Conservation (phyloP, 1,284 basidiomycete genomes). For the Xerocomus amazonicus region DNA sequence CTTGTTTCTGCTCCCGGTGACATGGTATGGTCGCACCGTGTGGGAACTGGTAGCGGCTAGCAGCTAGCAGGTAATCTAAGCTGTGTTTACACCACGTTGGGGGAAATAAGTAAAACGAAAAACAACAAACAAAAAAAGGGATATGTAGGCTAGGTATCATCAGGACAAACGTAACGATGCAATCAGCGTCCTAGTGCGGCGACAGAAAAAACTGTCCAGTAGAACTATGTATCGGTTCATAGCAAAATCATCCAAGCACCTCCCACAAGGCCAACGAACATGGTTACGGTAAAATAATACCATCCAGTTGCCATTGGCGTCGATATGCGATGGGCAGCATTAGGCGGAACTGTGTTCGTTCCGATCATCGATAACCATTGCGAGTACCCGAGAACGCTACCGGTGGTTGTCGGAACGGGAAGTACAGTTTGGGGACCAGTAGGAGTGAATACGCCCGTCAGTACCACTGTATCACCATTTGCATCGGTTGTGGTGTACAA, state of each 20-base stretch:
- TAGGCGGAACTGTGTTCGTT: constrained; percentile 36
- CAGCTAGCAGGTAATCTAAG: too few relatives aligned
- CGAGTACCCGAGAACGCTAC: constrained; percentile 53
- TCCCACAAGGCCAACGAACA: constrained; percentile 31
- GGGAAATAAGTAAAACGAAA: neutral
- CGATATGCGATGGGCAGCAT: constrained; percentile 22
- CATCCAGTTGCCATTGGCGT: constrained; percentile 26
- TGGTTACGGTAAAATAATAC: constrained; percentile 29
- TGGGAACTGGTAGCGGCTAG: neutral
- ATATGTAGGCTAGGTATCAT: constrained; percentile 6
- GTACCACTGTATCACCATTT: constrained; percentile 43
- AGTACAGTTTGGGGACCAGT: constrained; percentile 43
- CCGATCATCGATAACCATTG: constrained; percentile 48
- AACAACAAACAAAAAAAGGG: neutral
- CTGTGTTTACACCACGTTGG: neutral
- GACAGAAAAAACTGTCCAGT: constrained; percentile 9
- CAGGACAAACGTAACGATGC: neutral
- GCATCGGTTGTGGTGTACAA: constrained; percentile 60
- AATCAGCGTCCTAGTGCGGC: constrained; percentile 1
- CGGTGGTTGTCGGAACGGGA: constrained; percentile 38
- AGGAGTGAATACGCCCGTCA: constrained; percentile 55
- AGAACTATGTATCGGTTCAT: constrained; percentile 10
- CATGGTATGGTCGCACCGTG: constrained; percentile 12
- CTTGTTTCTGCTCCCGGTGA: constrained; percentile 16
- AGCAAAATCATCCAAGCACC: constrained; percentile 34